These are phyloP conservation scores for Pichia manshurica DNA, from an alignment of 805 yeast species.

Conservation along the genomic window DNA sequence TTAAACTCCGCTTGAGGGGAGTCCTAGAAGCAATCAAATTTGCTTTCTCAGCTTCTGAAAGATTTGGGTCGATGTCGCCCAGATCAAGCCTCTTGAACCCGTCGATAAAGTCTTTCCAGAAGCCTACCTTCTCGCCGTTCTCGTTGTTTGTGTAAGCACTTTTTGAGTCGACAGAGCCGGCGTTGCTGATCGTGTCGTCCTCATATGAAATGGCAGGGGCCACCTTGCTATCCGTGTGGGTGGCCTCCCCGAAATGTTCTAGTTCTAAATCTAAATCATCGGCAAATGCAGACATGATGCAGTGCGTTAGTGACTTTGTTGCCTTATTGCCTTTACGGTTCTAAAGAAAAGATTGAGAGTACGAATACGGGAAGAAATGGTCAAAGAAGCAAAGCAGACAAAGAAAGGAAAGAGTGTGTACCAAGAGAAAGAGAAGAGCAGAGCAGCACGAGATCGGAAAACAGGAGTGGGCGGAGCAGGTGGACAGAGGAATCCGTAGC, in stretches of 20 bases:
- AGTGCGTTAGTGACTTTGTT: not conserved
- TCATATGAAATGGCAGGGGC: not conserved
- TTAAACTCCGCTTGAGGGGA: slow-evolving; percentile 43
- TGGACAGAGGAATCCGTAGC: no score
- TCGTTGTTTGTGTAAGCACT: not conserved
- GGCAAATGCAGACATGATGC: not conserved
- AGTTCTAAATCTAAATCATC: not conserved
- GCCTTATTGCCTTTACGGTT: no score
- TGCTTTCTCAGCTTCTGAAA: slow-evolving; percentile 38
- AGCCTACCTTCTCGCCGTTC: slow-evolving; percentile 3
- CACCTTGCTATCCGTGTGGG: not conserved
- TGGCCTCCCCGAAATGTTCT: no score
- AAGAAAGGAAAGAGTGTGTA: not conserved
- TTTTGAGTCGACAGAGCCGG: not conserved
- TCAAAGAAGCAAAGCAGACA: not conserved
- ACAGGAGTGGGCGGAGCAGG: no score
- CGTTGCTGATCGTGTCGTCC: not conserved
- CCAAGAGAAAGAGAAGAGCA: not conserved
- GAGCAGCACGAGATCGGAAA: no score
- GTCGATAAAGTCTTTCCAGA: slow-evolving; percentile 18
- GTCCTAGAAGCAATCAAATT: slow-evolving; percentile 40
- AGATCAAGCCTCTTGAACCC: slow-evolving; percentile 22
- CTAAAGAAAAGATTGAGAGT: not conserved
- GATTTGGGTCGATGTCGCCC: slow-evolving; percentile 34
- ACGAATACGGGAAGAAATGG: not conserved